These are phyloP conservation scores for Tremella fuciformis DNA, from an alignment of 768 basidiomycete species.

Conservation along the genomic window DNA sequence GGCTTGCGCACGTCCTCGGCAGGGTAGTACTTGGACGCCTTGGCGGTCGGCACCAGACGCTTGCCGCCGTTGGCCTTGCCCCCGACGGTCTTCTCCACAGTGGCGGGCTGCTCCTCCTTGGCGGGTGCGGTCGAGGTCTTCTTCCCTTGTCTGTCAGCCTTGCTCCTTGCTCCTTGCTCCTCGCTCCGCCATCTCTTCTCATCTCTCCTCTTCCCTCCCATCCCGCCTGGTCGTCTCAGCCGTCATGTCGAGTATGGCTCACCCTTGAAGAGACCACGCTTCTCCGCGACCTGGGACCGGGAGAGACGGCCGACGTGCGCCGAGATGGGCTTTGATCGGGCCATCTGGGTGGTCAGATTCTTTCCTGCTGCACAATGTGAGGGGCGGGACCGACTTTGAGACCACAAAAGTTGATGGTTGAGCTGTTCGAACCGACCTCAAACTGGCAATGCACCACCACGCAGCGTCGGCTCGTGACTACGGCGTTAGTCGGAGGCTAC, in stretches of 20 bases:
- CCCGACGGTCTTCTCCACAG: conserved; percentile 73
- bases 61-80: conserved; percentile 88
- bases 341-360: conserved; percentile 41
- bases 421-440: conserved; percentile 4
- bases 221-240: neutral
- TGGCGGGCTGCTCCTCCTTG: conserved; percentile 61
- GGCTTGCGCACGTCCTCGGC: conserved; percentile 88
- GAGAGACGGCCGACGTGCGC: conserved; percentile 78
- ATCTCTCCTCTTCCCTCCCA: neutral
- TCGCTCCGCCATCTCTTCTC: neutral
- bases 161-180: conserved; percentile 5
- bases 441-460: neutral
- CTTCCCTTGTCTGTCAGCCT: conserved; percentile 53
- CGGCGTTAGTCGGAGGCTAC: neutral
- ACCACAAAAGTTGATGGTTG: conserved; percentile 1
- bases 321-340: conserved; percentile 67
- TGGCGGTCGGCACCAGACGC: conserved; percentile 80
- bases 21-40: conserved; percentile 57
- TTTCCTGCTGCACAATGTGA: too few species aligned
- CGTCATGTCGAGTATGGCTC: conserved; percentile 23
- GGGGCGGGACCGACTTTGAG: neutral
- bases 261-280: conserved; percentile 82
- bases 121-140: conserved; percentile 63
- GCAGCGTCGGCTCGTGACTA: neutral
- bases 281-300: conserved; percentile 73